Percentiles rank a stretch among this genome's conserved stretches.
phyloP scores from a whole-genome alignment of 169 alveolate species.

The Eimeria tenella region DNA sequence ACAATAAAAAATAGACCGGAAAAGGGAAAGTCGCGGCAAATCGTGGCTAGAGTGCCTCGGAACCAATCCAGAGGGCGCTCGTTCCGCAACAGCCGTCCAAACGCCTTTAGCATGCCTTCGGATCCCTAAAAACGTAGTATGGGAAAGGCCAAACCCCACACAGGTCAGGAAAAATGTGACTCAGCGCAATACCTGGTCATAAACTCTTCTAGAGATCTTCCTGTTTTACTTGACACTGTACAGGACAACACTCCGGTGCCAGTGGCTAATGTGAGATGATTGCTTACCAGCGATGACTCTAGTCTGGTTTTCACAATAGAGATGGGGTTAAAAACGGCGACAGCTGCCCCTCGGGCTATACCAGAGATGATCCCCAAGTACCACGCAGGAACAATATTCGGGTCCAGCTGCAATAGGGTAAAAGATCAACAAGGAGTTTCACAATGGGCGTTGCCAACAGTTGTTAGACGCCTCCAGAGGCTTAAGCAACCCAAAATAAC shows the following conservation, averaged over 20 bases:
- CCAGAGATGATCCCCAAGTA: constrained; percentile 71
- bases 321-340: constrained; percentile 76
- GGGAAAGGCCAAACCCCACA: background rate
- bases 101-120: constrained; percentile 38
- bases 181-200: background rate
- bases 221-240: too few relatives aligned
- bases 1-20: constrained; percentile 67
- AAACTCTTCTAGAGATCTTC: too few relatives aligned
- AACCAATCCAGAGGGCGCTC: constrained; percentile 74
- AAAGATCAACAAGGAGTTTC: background rate
- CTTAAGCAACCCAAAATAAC: too few relatives aligned
- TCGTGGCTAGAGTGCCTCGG: constrained; percentile 77
- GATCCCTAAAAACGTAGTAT: constrained; percentile 6
- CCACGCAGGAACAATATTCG: constrained; percentile 75
- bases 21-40: constrained; percentile 80
- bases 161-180: background rate
- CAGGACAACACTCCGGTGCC: too few relatives aligned
- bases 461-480: too few relatives aligned
- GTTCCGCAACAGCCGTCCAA: constrained; percentile 42
- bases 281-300: constrained; percentile 78
- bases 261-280: too few relatives aligned
- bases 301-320: constrained; percentile 79
- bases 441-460: background rate
- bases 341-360: constrained; percentile 77
- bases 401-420: constrained; percentile 22